Base-by-base conservation (phyloP, 2,329 filamentous ascomycete genomes). In the Rutstroemia sp. region DNA sequence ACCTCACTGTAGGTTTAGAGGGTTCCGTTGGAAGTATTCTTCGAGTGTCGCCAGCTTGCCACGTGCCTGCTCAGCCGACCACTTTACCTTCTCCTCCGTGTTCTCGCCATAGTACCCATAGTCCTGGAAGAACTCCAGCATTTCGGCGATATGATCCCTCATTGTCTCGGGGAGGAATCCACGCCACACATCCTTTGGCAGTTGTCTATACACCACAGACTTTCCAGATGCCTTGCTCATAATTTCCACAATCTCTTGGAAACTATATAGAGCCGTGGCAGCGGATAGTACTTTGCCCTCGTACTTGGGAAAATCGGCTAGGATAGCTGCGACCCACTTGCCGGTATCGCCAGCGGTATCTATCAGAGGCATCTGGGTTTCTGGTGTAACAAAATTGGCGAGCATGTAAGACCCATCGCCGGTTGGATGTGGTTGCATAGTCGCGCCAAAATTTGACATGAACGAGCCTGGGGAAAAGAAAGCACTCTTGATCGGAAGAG, bases 391-490 rank as follows among this genome's bases (percentile, higher is more conserved):
- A 4, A 57, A 34, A 8, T 61, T 54, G 1, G 40, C 48, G 1
- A 68, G 38, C 0, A 38, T 57, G n/a, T 60, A 67, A 0, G 58
- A 51, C 0, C 66, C 64, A 19, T 68, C 59, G 1, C 57, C 58
- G n/a, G 40, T 56, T n/a, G 47, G 46, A 7, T 23, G 44, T 17
- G 60, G 56, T 6, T 2, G 9, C 40, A 60, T 44, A 12, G 12
- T 36, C 3, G 17, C 17, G 9, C 30, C 1, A 23, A 61, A 60
- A 14, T 61, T 63, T 48, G 60, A 56, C 61, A 79, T 78, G 57
- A 78, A 80, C n/a, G 66, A 69, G 0, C 69, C 76, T 0, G 76
- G 74, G 0, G 71, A 66, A 55, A 75, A 72, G 63, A 78, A 79
- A 0, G 77, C 70, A 42, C 70, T 72, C 6, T 72, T 71, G 4